Base-by-base conservation (phyloP, 495 filamentous ascomycete species). In the Hamigera avellanea region DNA sequence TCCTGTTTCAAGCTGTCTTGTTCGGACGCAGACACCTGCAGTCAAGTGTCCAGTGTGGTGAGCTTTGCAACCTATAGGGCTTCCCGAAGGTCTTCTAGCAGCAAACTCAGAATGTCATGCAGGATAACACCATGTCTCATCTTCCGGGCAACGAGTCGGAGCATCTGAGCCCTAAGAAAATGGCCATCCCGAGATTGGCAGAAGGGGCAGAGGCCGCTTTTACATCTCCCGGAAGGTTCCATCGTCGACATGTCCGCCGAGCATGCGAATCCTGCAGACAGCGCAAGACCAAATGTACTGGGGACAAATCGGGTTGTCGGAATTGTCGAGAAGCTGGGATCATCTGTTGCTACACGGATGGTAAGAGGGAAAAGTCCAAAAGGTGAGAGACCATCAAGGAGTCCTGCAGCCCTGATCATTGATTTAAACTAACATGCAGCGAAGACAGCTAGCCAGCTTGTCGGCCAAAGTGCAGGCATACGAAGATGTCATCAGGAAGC, bases 261-360 rank as follows among this genome's bases (percentile, higher is more conserved):
- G 64, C 66, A 18, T 71, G 67, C 44, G 64, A 71, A 39, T 57
- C 56, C 8, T 71, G 67, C 40, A 53, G 64, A 26, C 56, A 61
- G 35, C 60, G 64, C 30, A 78, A 78, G 48, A 70, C 71, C 29
- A 78, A 75, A 47, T 77, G 73, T 44, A 68, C 67, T 23, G 74
- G 73, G 14, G 69, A 64, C 13, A 62, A 63, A 40, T 70, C 70
- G 32, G 61, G 53, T 3, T 80, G 75, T 37, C 56, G 64, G 25
- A 72, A 76, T 38, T 80, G 75, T 40, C 46, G 56, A 28, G 66
- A 71, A 30, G 65, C 64, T 19, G 60, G 61, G 13, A 53, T 67
- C 14, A 50, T 53, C 9, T 80, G 75, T 42, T 59, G 52, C 34
- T 78, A 77, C 49, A 67, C 60, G 2, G 67, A 72, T 45, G 70